A percentile compares a stretch with the other conserved stretches of the same genome.
phyloP scores from a whole-genome alignment of 345 rosid genomes.

The Garcia nutans region DNA sequence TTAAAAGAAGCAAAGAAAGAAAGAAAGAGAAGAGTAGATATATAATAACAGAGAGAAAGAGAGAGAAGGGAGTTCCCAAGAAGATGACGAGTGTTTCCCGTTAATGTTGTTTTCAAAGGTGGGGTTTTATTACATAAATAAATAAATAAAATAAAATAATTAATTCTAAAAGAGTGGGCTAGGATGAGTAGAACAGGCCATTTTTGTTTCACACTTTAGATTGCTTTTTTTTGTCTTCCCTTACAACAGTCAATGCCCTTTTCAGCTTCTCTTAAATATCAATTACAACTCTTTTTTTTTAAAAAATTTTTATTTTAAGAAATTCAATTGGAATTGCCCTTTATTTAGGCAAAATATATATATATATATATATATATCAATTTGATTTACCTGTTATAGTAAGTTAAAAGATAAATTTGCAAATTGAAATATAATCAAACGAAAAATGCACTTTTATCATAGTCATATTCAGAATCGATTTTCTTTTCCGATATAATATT shows the following conservation, averaged over 20 bases:
- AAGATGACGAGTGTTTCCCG: conserved; percentile 41
- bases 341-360: too few species aligned
- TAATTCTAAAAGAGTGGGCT: conserved; percentile 14
- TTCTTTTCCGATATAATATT: too few species aligned
- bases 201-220: conserved; percentile 41
- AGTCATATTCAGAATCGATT: too few species aligned
- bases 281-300: too few species aligned
- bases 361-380: too few species aligned
- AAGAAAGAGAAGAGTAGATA: neutral
- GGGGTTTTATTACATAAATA: conserved; percentile 8
- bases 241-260: conserved; percentile 7
- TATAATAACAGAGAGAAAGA: neutral
- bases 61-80: conserved; percentile 30
- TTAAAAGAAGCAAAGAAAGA: neutral
- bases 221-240: conserved; percentile 26
- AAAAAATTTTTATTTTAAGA: too few species aligned
- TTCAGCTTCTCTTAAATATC: too few species aligned
- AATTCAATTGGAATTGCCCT: too few species aligned
- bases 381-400: too few species aligned
- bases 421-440: too few species aligned
- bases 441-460: too few species aligned
- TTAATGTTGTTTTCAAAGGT: conserved; percentile 32
- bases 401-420: too few species aligned
- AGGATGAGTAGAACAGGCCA: neutral
- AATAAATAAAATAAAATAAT: neutral